phyloP scores from a whole-genome alignment of 129 eudicot species.

The Chrysanthemum seticuspe region DNA sequence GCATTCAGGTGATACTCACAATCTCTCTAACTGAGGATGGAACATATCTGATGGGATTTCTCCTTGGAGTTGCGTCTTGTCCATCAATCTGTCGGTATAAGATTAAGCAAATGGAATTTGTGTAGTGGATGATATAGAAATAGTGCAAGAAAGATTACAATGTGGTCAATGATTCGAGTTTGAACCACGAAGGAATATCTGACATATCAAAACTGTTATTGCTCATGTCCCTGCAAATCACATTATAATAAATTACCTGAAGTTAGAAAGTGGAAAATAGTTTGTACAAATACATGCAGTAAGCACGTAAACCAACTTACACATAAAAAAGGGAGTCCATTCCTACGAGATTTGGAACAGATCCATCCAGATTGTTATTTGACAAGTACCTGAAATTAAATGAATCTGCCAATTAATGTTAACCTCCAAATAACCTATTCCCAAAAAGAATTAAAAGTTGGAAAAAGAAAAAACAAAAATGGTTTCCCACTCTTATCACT shows the following conservation, averaged over 20 bases:
- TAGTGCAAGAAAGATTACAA: slow-evolving; percentile 55
- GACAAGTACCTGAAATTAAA: slow-evolving; percentile 62
- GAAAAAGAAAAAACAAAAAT: not conserved
- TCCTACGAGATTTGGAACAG: slow-evolving; percentile 68
- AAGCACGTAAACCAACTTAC: slow-evolving; percentile 48
- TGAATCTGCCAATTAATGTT: slow-evolving; percentile 12
- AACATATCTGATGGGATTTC: slow-evolving; percentile 58
- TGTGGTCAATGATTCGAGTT: slow-evolving; percentile 71
- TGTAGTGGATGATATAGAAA: not conserved
- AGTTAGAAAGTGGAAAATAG: not conserved
- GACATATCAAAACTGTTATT: slow-evolving; percentile 69
- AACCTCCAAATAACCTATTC: not conserved
- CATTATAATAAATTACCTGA: slow-evolving; percentile 21
- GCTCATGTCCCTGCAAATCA: slow-evolving; percentile 90
- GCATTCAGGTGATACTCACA: slow-evolving; percentile 50
- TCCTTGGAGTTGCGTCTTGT: slow-evolving; percentile 66
- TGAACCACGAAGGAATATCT: slow-evolving; percentile 67
- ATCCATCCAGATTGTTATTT: slow-evolving; percentile 65
- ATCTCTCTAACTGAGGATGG: slow-evolving; percentile 59
- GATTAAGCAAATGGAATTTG: not conserved
- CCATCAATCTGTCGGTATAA: slow-evolving; percentile 55
- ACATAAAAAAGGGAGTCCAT: slow-evolving; percentile 60
- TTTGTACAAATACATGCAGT: no score
- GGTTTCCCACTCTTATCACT: slow-evolving; percentile 24
- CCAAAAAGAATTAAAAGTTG: not conserved